phyloP scores from a whole-genome alignment of 768 basidiomycete genomes.

The Russula emetica region DNA sequence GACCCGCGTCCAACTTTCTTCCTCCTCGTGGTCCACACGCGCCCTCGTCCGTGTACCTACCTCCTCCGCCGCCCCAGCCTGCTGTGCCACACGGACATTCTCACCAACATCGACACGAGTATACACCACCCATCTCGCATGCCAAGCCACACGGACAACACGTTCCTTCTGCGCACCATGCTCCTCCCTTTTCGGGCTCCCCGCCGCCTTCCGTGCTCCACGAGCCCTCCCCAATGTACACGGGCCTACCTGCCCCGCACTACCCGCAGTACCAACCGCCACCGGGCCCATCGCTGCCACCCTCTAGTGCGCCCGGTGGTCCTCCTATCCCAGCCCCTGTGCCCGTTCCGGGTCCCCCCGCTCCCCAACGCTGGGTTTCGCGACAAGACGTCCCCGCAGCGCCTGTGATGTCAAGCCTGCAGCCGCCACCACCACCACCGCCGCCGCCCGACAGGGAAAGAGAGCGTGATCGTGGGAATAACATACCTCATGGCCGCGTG shows the following conservation, averaged over 20 bases:
- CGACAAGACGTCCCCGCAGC: constrained; percentile 22
- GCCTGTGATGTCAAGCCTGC: constrained; percentile 36
- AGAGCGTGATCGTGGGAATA: constrained; percentile 27
- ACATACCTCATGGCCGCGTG: constrained; percentile 11
- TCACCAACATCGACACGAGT: constrained; percentile 26
- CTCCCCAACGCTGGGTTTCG: constrained; percentile 24
- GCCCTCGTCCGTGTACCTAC: constrained; percentile 24
- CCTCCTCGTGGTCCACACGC: constrained; percentile 30
- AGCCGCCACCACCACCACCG: constrained; percentile 18
- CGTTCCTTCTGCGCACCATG: constrained; percentile 21
- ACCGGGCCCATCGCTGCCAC: constrained; percentile 27
- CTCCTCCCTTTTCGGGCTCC: constrained; percentile 24
- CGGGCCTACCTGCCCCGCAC: constrained; percentile 25
- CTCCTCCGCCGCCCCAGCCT: constrained; percentile 26
- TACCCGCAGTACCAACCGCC: constrained; percentile 31
- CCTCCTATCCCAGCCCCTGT: constrained; percentile 17
- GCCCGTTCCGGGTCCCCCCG: constrained; percentile 20
- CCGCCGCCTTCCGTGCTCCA: constrained; percentile 23
- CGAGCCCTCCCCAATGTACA: constrained; percentile 36
- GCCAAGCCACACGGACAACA: constrained; percentile 18
- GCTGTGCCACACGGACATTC: constrained; percentile 26
- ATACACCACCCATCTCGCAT: constrained; percentile 29
- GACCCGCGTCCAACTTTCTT: constrained; percentile 16
- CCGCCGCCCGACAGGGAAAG: constrained; percentile 19
- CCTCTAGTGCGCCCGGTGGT: constrained; percentile 15